These are phyloP conservation scores for Microsporum ferrugineum DNA, from an alignment of 2,329 filamentous ascomycete species.

Conservation along the genomic window DNA sequence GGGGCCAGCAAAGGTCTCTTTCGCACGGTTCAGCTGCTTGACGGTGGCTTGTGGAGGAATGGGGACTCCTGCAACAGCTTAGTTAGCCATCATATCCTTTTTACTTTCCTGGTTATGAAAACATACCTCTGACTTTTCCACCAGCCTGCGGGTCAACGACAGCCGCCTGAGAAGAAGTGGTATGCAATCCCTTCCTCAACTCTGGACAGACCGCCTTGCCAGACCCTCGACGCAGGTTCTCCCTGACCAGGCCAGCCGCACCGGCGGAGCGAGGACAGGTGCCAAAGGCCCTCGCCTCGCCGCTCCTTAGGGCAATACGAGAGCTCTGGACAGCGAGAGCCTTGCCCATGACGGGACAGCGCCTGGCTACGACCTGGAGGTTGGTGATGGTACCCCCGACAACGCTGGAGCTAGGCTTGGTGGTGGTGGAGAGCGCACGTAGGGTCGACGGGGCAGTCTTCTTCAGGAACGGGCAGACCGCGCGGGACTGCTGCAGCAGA, in stretches of 20 bases:
- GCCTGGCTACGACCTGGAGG: constrained; percentile 82
- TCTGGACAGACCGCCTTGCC: constrained; percentile 36
- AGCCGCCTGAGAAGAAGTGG: constrained; percentile 64
- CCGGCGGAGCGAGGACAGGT: constrained; percentile 17
- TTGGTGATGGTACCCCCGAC: constrained; percentile 94
- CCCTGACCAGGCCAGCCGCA: not conserved
- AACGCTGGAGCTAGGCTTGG: constrained; percentile 46
- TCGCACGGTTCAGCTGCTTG: constrained; percentile 4
- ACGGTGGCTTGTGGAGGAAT: not conserved
- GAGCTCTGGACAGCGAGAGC: constrained; percentile 72
- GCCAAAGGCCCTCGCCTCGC: constrained; percentile 28
- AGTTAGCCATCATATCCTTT: not conserved
- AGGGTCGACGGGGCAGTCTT: constrained; percentile 85
- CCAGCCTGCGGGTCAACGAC: constrained; percentile 53
- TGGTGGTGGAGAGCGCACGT: constrained; percentile 67
- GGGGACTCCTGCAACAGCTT: constrained; percentile 8
- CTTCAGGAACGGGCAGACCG: constrained; percentile 95
- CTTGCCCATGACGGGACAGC: constrained; percentile 98
- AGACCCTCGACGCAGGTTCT: constrained; percentile 19
- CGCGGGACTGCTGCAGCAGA: constrained; percentile 86
- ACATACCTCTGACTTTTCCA: constrained; percentile 19
- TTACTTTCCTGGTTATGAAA: not conserved
- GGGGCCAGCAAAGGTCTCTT: constrained; percentile 12
- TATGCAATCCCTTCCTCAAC: constrained; percentile 68
- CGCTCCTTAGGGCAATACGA: constrained; percentile 23